A percentile compares a stretch with the other conserved stretches of the same genome.
Conservation (phyloP, 352 stramenopile genomes). For the Peronospora tabacina region DNA sequence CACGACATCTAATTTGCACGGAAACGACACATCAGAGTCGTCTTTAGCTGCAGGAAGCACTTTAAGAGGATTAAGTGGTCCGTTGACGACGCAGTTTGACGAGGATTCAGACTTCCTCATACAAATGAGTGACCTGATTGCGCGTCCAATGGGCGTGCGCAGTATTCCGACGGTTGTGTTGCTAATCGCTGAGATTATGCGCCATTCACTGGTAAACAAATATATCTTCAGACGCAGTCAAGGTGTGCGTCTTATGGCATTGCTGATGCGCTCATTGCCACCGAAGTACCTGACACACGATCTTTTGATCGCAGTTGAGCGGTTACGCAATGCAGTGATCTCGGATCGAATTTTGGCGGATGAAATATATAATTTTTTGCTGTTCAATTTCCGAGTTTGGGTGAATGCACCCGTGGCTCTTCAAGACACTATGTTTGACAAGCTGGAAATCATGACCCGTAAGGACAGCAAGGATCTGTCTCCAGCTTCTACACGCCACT, state of each 20-base stretch:
- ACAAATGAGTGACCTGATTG: conserved; percentile 68
- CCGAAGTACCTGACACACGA: conserved; percentile 60
- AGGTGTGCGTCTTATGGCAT: conserved; percentile 57
- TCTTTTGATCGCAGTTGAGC: conserved; percentile 62
- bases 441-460: conserved; percentile 67
- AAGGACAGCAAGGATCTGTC: conserved; percentile 67
- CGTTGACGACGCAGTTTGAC: conserved; percentile 55
- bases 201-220: conserved; percentile 82
- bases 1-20: conserved; percentile 7
- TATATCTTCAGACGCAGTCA: conserved; percentile 78
- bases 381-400: conserved; percentile 85
- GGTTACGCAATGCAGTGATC: conserved; percentile 62
- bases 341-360: conserved; percentile 71
- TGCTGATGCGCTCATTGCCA: conserved; percentile 62
- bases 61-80: conserved; percentile 10
- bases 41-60: conserved; percentile 5
- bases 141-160: conserved; percentile 55
- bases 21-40: conserved; percentile 3
- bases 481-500: conserved; percentile 68
- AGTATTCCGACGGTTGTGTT: conserved; percentile 71
- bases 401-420: conserved; percentile 65
- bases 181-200: conserved; percentile 78
- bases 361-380: conserved; percentile 76
- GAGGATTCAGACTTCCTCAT: conserved; percentile 66
- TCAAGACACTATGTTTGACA: conserved; percentile 70